Evolutionary conservation across 163 green algal species (phyloP).

Genomic region (Chlamydomonas reinhardtii): DNA sequence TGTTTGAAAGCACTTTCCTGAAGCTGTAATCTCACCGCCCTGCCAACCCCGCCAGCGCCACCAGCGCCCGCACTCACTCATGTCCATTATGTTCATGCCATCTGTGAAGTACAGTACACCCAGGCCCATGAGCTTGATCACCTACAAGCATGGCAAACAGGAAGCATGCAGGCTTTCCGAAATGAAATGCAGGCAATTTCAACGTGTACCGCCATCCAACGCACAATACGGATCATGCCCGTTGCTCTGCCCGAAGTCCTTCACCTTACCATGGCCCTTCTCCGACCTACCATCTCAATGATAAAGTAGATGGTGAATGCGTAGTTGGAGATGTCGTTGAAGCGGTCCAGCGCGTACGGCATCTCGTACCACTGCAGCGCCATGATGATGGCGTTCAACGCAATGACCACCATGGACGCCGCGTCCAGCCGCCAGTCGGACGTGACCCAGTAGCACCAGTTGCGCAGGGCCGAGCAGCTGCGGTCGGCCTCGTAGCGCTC

Average conservation of each 20-base stretch:
- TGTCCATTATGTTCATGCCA: conserved; percentile 57
- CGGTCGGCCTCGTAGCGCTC: neutral
- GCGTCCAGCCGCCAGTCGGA: conserved; percentile 9
- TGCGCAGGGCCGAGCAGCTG: neutral
- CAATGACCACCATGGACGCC: conserved; percentile 42
- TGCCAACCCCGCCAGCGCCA: no score
- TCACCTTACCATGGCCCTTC: no score
- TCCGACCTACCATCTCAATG: conserved; percentile 64
- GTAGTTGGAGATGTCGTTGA: conserved; percentile 62
- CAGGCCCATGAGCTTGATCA: conserved; percentile 72
- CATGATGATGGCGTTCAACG: neutral
- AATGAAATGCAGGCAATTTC: no score
- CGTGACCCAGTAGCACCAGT: neutral
- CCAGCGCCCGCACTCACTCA: neutral
- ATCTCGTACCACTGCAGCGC: conserved; percentile 51
- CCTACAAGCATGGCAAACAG: neutral
- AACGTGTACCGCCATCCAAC: no score
- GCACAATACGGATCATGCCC: no score
- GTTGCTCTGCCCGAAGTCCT: no score
- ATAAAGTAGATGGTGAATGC: conserved; percentile 74
- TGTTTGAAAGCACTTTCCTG: no score
- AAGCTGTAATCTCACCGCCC: no score
- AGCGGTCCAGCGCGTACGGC: conserved; percentile 29
- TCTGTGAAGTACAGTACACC: conserved; percentile 62
- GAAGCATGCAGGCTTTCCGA: no score